Evolutionary conservation across 2,329 filamentous ascomycete genomes (phyloP).

Genomic region (Botrytis paeoniae): DNA sequence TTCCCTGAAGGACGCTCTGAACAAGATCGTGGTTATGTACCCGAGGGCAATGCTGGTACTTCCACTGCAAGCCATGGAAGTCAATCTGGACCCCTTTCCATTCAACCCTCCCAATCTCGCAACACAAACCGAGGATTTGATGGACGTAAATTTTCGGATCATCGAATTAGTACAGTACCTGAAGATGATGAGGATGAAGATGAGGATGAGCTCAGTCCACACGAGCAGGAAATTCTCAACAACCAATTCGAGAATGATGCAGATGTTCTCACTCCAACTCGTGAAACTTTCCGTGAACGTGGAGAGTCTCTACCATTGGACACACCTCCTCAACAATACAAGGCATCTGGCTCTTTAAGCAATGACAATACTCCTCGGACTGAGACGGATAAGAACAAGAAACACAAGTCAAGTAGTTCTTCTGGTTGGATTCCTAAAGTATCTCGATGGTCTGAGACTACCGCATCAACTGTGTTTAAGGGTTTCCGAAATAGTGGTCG

Average conservation of each 20-base stretch:
- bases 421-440: constrained; percentile 84
- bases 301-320: constrained; percentile 54
- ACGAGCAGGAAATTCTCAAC: constrained; percentile 49
- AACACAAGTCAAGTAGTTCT: constrained; percentile 83
- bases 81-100: constrained; percentile 73
- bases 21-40: constrained; percentile 74
- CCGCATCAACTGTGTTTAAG: constrained; percentile 79
- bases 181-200: constrained; percentile 77
- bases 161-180: constrained; percentile 85
- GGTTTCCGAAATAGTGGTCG: constrained; percentile 67
- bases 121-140: constrained; percentile 42
- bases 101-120: constrained; percentile 46
- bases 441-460: constrained; percentile 96
- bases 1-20: constrained; percentile 61
- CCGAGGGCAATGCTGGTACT: constrained; percentile 74
- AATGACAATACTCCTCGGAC: constrained; percentile 73
- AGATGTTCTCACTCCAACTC: constrained; percentile 58
- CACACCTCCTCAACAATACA: constrained; percentile 55
- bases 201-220: constrained; percentile 55
- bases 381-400: constrained; percentile 67
- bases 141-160: constrained; percentile 60
- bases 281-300: constrained; percentile 51
- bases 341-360: constrained; percentile 50
- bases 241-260: constrained; percentile 59
- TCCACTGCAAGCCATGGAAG: constrained; percentile 68